phyloP scores from a whole-genome alignment of 768 basidiomycete genomes.

The Kwoniella shandongensis region DNA sequence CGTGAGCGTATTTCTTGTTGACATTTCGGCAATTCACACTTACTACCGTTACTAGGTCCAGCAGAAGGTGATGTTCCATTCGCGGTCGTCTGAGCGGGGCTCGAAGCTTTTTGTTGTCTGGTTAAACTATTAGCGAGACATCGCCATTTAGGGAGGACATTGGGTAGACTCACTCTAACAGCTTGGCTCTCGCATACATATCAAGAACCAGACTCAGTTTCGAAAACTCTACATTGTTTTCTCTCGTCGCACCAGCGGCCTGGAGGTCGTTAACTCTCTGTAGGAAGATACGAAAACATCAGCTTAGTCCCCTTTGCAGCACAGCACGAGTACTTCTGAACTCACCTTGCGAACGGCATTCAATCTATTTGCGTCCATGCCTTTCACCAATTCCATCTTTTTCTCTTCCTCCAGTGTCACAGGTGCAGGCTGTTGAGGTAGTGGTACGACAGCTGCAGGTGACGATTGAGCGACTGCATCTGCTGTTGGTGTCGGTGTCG shows the following conservation, averaged over 20 bases:
- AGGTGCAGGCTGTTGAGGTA: constrained; percentile 7
- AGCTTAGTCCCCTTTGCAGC: too few relatives aligned
- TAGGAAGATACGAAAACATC: background rate
- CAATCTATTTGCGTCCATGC: constrained; percentile 11
- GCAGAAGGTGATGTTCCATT: constrained; percentile 21
- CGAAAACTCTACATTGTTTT: constrained; percentile 28
- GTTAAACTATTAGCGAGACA: background rate
- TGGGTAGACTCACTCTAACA: constrained; percentile 25
- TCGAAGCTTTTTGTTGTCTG: constrained; percentile 17
- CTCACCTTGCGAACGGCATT: constrained; percentile 31
- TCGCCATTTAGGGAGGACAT: background rate
- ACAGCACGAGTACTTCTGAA: too few relatives aligned
- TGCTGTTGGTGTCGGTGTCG: background rate
- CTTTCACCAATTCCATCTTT: constrained; percentile 24
- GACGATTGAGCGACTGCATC: background rate
- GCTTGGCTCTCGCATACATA: constrained; percentile 32
- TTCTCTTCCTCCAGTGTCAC: constrained; percentile 16
- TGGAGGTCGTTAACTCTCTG: constrained; percentile 36
- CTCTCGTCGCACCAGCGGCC: constrained; percentile 37
- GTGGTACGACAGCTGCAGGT: background rate
- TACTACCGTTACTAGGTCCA: constrained; percentile 14
- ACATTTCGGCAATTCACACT: background rate
- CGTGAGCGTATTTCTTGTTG: background rate
- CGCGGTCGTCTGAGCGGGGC: constrained; percentile 5
- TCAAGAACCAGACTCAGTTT: constrained; percentile 41